These are phyloP conservation scores for Gonapodya prolifera DNA, from an alignment of 192 early-diverging fungal species.

Conservation along the genomic window DNA sequence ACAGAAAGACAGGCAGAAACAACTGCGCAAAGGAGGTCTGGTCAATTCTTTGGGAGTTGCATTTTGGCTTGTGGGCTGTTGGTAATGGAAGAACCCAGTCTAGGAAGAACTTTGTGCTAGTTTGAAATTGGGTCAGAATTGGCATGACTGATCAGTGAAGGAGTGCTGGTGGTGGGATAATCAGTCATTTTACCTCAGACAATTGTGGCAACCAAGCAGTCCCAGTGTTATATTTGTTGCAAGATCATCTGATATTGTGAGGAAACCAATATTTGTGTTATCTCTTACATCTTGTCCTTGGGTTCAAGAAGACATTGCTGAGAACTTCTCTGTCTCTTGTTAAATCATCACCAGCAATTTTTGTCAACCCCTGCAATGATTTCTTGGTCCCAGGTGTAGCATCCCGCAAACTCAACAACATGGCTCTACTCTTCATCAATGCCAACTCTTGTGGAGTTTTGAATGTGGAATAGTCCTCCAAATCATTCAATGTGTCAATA, in stretches of 20 bases:
- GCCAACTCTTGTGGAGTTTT: neutral
- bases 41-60: neutral
- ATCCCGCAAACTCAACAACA: neutral
- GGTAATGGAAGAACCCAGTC: neutral
- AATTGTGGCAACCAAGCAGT: neutral
- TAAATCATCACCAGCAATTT: neutral
- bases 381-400: neutral
- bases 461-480: neutral
- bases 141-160: neutral
- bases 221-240: neutral
- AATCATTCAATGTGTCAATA: neutral
- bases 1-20: neutral
- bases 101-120: neutral
- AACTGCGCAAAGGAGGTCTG: neutral
- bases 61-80: neutral
- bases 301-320: neutral
- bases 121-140: neutral
- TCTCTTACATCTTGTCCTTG: neutral
- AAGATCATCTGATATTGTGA: neutral
- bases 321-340: neutral
- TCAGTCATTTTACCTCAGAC: neutral
- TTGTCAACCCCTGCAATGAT: neutral
- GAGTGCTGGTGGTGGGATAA: neutral
- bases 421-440: slow-evolving; percentile 1
- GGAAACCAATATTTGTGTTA: neutral